phyloP scores from a whole-genome alignment of 192 early-diverging fungal species.

The Coemansia pectinata region DNA sequence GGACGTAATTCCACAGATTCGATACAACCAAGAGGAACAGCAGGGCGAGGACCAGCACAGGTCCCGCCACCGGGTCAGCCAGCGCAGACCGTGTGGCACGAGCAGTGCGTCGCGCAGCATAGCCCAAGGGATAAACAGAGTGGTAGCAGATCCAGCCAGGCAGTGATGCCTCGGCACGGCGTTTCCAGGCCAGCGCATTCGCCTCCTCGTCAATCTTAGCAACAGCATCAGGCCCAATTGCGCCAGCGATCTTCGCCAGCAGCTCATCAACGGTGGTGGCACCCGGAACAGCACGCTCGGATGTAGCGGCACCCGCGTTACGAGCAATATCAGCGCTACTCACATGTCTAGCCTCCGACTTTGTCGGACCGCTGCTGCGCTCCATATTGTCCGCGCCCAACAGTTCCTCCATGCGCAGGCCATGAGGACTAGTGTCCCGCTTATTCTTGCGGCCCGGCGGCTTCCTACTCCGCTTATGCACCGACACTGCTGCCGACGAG shows the following conservation, averaged over 20 bases:
- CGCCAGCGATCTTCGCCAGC: background rate
- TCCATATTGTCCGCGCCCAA: slow-evolving; percentile 12
- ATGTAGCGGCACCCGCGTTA: background rate
- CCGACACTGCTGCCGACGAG: background rate
- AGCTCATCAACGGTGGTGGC: background rate
- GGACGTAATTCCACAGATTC: slow-evolving; percentile 22
- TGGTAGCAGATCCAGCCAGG: slow-evolving; percentile 29
- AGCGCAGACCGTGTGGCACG: background rate
- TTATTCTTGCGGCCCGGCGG: slow-evolving; percentile 3
- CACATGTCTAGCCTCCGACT: background rate
- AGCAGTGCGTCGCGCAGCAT: background rate
- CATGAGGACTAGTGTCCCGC: slow-evolving; percentile 38
- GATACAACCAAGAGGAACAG: slow-evolving; percentile 16
- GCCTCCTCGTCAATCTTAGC: background rate
- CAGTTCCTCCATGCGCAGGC: slow-evolving; percentile 53
- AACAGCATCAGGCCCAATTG: background rate
- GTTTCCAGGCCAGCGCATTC: slow-evolving; percentile 15
- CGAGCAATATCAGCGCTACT: background rate
- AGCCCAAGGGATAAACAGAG: slow-evolving; percentile 20
- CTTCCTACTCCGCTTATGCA: slow-evolving; percentile 16
- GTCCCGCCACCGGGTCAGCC: slow-evolving; percentile 11
- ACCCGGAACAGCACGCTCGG: background rate
- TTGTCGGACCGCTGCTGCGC: background rate
- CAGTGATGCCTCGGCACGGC: slow-evolving; percentile 22
- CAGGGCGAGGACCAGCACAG: slow-evolving; percentile 12